Evolutionary conservation across 306 rosid species (phyloP), one percentile per base, ranked within the genome.

Genomic region (Lupinus albus): DNA sequence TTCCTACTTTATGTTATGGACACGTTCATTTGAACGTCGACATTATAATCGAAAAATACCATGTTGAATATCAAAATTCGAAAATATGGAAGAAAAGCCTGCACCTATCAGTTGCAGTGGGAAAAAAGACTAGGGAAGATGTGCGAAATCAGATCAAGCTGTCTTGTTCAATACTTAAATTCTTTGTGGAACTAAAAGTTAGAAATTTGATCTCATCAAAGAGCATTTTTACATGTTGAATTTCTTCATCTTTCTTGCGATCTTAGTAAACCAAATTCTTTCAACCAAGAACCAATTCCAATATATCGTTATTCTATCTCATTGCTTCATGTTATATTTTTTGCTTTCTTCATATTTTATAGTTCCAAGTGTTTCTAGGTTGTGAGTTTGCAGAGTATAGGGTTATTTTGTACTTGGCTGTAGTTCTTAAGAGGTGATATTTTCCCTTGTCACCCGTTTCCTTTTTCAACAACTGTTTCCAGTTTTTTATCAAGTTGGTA

Each of bases 81-180:
- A 28, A 9, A 38, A 20, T 68, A 18, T 44, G 42, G 28, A 39
- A 38, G 63, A 39, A 68, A 20, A 20, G 25, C 25, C 25, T 2
- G 25, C 25, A 39, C 32, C 30, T 46, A 17, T 8, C 10, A 2
- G 28, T 46, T 28, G 14, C 39, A 13, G 53, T 28, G 48, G 56
- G n/a, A 20, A 48, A 13, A 41, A 21, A 68, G 15, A 54, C 55
- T 68, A 14, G 13, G 58, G 33, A 52, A 52, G 4, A 28, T 45
- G 41, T 14, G n/a, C 0, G 16, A 57, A 70, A 38, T 57, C 14
- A 44, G 35, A 69, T 56, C 11, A 41, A 55, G 45, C 16, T 53
- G 35, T 66, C 39, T 5, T 64, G 42, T 64, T n/a, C 25, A 46
- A 25, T 46, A 13, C 44, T 20, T 20, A 20, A 20, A 20, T 20